Conservation (phyloP, 2,329 filamentous ascomycete genomes). For the Colletotrichum paranaense region DNA sequence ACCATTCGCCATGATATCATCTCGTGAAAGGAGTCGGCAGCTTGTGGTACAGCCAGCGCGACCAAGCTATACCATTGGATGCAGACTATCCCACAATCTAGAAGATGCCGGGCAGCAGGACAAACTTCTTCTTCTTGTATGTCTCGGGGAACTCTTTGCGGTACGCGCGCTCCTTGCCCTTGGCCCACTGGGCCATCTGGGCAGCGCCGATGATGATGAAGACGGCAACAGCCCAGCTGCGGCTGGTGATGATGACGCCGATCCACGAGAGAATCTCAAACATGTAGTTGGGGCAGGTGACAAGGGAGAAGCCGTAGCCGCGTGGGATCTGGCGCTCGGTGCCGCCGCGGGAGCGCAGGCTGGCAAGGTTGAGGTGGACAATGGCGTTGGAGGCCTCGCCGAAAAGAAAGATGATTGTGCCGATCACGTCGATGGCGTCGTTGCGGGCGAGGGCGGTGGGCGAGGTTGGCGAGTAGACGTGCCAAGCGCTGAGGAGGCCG, state of each 20-base stretch:
- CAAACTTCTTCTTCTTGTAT: conserved; percentile 94
- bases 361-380: conserved; percentile 82
- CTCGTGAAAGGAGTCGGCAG: not conserved
- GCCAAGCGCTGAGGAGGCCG: conserved; percentile 84
- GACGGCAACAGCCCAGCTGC: conserved; percentile 80
- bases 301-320: conserved; percentile 85
- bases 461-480: conserved; percentile 83
- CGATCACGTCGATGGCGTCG: conserved; percentile 70
- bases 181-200: conserved; percentile 90
- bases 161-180: conserved; percentile 92
- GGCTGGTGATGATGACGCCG: conserved; percentile 82
- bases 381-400: conserved; percentile 85
- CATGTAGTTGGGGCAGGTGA: conserved; percentile 98
- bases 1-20: not conserved
- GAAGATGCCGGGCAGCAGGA: conserved; percentile 82
- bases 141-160: conserved; percentile 90
- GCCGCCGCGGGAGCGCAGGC: conserved; percentile 80
- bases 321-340: conserved; percentile 89
- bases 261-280: conserved; percentile 91
- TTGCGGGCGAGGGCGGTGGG: conserved; percentile 66
- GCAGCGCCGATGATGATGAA: conserved; percentile 79
- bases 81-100: conserved; percentile 50
- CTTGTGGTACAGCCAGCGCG: no score
- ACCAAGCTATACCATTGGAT: not conserved
- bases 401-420: conserved; percentile 77